phyloP scores from a whole-genome alignment of 2,329 filamentous ascomycete genomes.

The Helotiales sp. region DNA sequence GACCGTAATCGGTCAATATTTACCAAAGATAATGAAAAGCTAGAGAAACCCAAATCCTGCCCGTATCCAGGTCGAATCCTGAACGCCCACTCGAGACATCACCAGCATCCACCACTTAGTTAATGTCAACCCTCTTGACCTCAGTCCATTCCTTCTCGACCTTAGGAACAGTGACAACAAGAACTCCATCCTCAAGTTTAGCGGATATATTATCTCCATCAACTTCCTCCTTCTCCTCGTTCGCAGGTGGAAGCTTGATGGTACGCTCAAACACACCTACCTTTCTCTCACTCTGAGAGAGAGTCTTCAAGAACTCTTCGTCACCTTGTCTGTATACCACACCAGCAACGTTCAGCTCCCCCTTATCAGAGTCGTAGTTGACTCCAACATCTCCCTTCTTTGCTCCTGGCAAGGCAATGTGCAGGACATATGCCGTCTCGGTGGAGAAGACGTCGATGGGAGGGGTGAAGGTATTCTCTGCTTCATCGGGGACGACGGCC shows the following conservation, averaged over 20 bases:
- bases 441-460: conserved; percentile 80
- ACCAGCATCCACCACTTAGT: conserved; percentile 37
- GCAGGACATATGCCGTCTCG: conserved; percentile 66
- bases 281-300: conserved; percentile 68
- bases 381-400: conserved; percentile 80
- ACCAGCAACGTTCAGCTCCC: conserved; percentile 69
- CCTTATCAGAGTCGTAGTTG: conserved; percentile 74
- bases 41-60: conserved; percentile 9
- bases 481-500: conserved; percentile 34
- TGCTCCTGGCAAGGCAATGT: conserved; percentile 76
- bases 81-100: conserved; percentile 3
- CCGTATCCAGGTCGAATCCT: neutral
- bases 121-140: conserved; percentile 63
- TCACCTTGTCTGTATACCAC: conserved; percentile 74
- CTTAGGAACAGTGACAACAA: conserved; percentile 80
- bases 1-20: conserved; percentile 19
- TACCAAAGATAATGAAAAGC: conserved; percentile 25
- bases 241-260: conserved; percentile 62
- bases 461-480: conserved; percentile 58
- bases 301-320: conserved; percentile 68
- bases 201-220: conserved; percentile 72
- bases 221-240: conserved; percentile 58
- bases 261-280: conserved; percentile 77
- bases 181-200: conserved; percentile 78
- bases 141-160: conserved; percentile 69